These are phyloP conservation scores for Phellopilus nigrolimitatus DNA, from an alignment of 1,284 basidiomycete species.

Conservation along the genomic window DNA sequence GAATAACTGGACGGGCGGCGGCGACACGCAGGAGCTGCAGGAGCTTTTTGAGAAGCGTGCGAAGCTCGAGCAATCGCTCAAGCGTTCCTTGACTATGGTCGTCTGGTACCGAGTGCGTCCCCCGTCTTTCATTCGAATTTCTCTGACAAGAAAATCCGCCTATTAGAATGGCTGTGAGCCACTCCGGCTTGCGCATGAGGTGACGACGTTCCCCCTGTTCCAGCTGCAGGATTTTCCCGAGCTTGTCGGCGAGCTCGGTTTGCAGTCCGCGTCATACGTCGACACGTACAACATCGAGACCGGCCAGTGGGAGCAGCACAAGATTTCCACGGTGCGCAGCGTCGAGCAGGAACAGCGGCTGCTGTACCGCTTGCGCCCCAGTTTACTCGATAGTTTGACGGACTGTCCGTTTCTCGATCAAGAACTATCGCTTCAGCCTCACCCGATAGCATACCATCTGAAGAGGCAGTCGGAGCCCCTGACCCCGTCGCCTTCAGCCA, in stretches of 20 bases:
- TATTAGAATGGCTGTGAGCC: constrained; percentile 51
- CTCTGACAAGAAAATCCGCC: constrained; percentile 18
- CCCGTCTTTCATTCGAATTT: background rate
- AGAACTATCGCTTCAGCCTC: constrained; percentile 44
- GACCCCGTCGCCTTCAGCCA: constrained; percentile 1
- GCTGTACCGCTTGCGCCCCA: constrained; percentile 53
- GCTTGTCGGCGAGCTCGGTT: constrained; percentile 48
- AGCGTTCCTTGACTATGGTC: constrained; percentile 51
- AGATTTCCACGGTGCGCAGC: constrained; percentile 38
- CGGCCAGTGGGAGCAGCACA: constrained; percentile 54
- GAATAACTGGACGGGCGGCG: background rate
- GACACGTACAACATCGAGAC: constrained; percentile 53
- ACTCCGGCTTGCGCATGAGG: constrained; percentile 52
- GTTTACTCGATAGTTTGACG: constrained; percentile 47
- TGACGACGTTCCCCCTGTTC: constrained; percentile 61
- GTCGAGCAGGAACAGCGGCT: constrained; percentile 45
- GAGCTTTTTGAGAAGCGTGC: constrained; percentile 16
- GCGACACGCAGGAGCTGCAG: constrained; percentile 10
- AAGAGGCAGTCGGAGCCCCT: constrained; percentile 6
- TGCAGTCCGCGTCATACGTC: constrained; percentile 47
- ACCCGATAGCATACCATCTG: background rate
- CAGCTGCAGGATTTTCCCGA: constrained; percentile 48
- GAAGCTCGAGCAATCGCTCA: constrained; percentile 17
- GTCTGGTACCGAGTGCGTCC: constrained; percentile 59
- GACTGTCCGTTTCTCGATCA: constrained; percentile 53